Percentiles rank a stretch among this genome's conserved stretches.
Conservation (phyloP, 2,329 filamentous ascomycete species). For the Ophiostoma quercus region DNA sequence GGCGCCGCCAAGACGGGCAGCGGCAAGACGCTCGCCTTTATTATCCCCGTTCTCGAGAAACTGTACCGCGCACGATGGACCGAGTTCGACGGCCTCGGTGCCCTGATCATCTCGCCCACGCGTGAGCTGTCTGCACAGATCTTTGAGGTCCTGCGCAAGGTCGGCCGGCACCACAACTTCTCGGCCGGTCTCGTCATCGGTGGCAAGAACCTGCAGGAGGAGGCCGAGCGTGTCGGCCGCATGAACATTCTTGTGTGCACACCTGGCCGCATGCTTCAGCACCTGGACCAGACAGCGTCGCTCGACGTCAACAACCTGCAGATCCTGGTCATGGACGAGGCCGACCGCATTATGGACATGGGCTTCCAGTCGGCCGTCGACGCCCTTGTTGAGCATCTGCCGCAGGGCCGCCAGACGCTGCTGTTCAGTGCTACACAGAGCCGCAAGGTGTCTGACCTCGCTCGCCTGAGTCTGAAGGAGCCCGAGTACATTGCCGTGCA, state of each 20-base stretch:
- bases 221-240: constrained; percentile 73
- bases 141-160: constrained; percentile 85
- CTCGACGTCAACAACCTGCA: constrained; percentile 88
- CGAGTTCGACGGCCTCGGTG: constrained; percentile 83
- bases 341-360: constrained; percentile 96
- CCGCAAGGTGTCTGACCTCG: constrained; percentile 86
- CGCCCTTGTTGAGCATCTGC: constrained; percentile 86
- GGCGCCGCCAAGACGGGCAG: constrained; percentile 94
- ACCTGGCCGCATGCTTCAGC: constrained; percentile 89
- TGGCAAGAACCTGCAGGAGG: constrained; percentile 81
- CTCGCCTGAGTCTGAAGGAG: constrained; percentile 77
- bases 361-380: constrained; percentile 88
- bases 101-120: constrained; percentile 88
- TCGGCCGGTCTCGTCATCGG: constrained; percentile 92
- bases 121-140: constrained; percentile 95
- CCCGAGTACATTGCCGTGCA: constrained; percentile 96
- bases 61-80: constrained; percentile 86
- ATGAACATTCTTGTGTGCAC: constrained; percentile 99
- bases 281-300: constrained; percentile 86
- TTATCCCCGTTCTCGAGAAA: constrained; percentile 88
- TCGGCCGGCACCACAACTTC: constrained; percentile 83
- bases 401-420: constrained; percentile 78
- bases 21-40: constrained; percentile 90
- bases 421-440: constrained; percentile 97
- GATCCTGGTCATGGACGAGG: constrained; percentile 90